Base-by-base conservation (phyloP, 306 rosid genomes). In the Sicyos baderoa region DNA sequence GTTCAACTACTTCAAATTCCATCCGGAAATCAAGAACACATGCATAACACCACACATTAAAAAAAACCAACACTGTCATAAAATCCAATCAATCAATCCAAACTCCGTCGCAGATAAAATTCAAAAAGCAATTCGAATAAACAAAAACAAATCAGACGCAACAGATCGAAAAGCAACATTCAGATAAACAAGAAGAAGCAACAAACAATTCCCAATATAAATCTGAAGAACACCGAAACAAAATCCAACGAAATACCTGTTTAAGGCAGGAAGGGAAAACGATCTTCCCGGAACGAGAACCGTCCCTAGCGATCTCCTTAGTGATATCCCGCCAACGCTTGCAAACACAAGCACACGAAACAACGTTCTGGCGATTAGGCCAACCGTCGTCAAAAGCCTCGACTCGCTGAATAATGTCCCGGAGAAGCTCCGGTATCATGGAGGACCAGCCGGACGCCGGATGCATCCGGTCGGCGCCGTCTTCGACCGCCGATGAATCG, bases 231-330 rank as follows among this genome's bases (percentile, higher is more conserved):
- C 2, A 35, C 2, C 13, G 3, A 18, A 1, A 19, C 6, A 11
- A 19, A 57, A 21, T 11, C n/a, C 55, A 19, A 78, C 14, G 37
- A 18, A 15, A 59, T 6, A 93, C 99, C 99, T 94, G 91, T 75
- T 88, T 94, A 22, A 94, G 99, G 65, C 90, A 94, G 23, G 99
- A 86, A 44, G 99, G 99, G 78, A 94, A 94, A 40, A 97, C 88
- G 68, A 94, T 94, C 81, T 55, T 88, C 10, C 96, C 91, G 37
- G 58, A 71, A 17, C 71, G 79, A 0, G 81, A 75, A 17, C 95
- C 86, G 4, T 82, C 71, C 8, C 74, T 70, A 0, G 81, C 91
- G 83, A 90, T 80, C 86, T 94, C 88, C 51, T 84, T 86, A 6
- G 99, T 82, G 21, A 82, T 69, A 44, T 94, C 90, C 50, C 97